Conservation (phyloP, 192 early-diverging fungal species). For the Kickxella alabastrina region DNA sequence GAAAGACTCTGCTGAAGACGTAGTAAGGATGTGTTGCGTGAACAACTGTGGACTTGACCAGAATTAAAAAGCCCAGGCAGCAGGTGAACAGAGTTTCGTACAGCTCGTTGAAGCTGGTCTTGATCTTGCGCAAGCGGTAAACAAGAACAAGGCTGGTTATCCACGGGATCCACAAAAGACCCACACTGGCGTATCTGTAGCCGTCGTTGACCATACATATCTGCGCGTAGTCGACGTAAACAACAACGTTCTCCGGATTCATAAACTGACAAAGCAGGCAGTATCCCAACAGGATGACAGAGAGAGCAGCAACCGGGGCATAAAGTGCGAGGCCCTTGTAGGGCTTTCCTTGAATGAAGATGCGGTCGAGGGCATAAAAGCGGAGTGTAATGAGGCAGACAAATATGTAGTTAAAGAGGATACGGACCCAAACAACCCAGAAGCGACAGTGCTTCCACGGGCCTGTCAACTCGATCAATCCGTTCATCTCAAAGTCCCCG, state of each 20-base stretch:
- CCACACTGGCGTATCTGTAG: slow-evolving; percentile 21
- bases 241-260: background rate
- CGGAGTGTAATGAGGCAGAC: slow-evolving; percentile 16
- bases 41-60: slow-evolving; percentile 24
- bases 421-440: slow-evolving; percentile 35
- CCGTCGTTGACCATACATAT: slow-evolving; percentile 18
- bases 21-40: slow-evolving; percentile 25
- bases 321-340: slow-evolving; percentile 22
- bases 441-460: slow-evolving; percentile 18
- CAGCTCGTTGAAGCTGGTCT: slow-evolving; percentile 15
- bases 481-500: slow-evolving; percentile 26
- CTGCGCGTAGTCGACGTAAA: slow-evolving; percentile 11
- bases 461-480: slow-evolving; percentile 6
- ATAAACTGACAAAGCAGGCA: slow-evolving; percentile 26
- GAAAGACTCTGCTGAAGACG: slow-evolving; percentile 9
- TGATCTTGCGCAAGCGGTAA: slow-evolving; percentile 18
- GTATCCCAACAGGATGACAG: slow-evolving; percentile 6
- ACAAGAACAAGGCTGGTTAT: slow-evolving; percentile 1
- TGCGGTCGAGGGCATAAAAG: slow-evolving; percentile 20
- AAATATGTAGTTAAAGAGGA: slow-evolving; percentile 13
- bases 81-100: slow-evolving; percentile 7
- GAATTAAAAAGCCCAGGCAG: slow-evolving; percentile 9
- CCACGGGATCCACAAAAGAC: slow-evolving; percentile 28
- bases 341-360: slow-evolving; percentile 28
- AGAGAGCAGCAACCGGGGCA: slow-evolving; percentile 1